A percentile compares a stretch with the other conserved stretches of the same genome.
phyloP scores from a whole-genome alignment of 1,139 yeast species.

The Hanseniaspora uvarum region DNA sequence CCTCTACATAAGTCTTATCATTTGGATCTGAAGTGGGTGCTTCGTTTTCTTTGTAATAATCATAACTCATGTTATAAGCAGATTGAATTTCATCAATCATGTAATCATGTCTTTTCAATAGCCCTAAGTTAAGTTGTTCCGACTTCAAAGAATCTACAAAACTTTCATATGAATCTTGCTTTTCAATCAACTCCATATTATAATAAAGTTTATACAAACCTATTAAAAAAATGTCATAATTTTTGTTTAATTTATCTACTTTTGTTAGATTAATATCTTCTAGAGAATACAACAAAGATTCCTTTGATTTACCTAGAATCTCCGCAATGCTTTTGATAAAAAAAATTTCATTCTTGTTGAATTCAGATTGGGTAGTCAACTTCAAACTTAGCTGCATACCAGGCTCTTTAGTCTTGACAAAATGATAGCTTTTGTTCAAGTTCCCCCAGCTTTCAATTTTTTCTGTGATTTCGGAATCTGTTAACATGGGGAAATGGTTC shows the following conservation, averaged over 20 bases:
- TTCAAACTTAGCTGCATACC: not conserved
- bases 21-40: not conserved
- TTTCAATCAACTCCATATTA: not conserved
- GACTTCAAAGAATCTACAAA: not conserved
- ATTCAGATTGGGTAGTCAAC: constrained; percentile 7
- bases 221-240: not conserved
- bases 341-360: constrained; percentile 9
- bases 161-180: not conserved
- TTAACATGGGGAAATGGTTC: not conserved
- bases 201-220: not conserved
- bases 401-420: constrained; percentile 1
- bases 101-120: not conserved
- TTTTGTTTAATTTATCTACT: not conserved
- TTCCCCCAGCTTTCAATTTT: constrained; percentile 9
- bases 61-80: not conserved
- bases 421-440: not conserved
- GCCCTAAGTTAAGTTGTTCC: not conserved
- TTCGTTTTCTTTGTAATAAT: not conserved
- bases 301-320: not conserved
- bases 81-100: constrained; percentile 1
- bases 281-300: not conserved
- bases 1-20: not conserved
- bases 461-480: constrained; percentile 1
- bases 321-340: constrained; percentile 5
- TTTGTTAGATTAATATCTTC: not conserved